Evolutionary conservation across 306 rosid genomes (phyloP).

Genomic region (Dalbergia cultrata): DNA sequence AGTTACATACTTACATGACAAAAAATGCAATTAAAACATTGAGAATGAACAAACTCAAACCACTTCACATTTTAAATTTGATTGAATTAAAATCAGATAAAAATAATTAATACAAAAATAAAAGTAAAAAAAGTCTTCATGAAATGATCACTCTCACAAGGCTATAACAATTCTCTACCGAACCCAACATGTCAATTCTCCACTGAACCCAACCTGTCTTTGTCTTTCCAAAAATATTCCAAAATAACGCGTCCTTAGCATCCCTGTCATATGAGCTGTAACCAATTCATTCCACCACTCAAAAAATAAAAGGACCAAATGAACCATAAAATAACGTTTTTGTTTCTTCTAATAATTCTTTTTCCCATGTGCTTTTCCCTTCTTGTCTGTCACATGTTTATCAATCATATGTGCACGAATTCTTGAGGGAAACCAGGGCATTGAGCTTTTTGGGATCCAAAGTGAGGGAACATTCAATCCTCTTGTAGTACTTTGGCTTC

Average conservation of each 20-base stretch:
- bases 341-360: not conserved
- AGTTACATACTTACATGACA: not conserved
- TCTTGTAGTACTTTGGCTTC: slow-evolving; percentile 78
- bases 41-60: slow-evolving; percentile 27
- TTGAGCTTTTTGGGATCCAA: slow-evolving; percentile 74
- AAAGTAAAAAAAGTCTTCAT: slow-evolving; percentile 24
- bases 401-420: slow-evolving; percentile 67
- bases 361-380: not conserved
- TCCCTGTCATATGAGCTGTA: slow-evolving; percentile 53
- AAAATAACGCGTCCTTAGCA: slow-evolving; percentile 47
- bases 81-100: slow-evolving; percentile 7
- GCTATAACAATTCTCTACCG: slow-evolving; percentile 25
- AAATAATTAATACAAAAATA: not conserved
- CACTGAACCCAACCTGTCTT: slow-evolving; percentile 51
- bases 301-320: slow-evolving; percentile 28
- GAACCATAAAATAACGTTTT: not conserved
- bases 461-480: slow-evolving; percentile 65
- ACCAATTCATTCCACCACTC: slow-evolving; percentile 29
- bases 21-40: slow-evolving; percentile 13
- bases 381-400: not conserved
- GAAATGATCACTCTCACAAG: slow-evolving; percentile 45
- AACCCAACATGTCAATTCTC: slow-evolving; percentile 54
- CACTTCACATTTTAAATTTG: slow-evolving; percentile 28
- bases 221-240: slow-evolving; percentile 41
- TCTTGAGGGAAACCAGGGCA: slow-evolving; percentile 64